Evolutionary conservation across 441 rosid genomes (phyloP).

Genomic region (Pelargonium fulgidum): DNA sequence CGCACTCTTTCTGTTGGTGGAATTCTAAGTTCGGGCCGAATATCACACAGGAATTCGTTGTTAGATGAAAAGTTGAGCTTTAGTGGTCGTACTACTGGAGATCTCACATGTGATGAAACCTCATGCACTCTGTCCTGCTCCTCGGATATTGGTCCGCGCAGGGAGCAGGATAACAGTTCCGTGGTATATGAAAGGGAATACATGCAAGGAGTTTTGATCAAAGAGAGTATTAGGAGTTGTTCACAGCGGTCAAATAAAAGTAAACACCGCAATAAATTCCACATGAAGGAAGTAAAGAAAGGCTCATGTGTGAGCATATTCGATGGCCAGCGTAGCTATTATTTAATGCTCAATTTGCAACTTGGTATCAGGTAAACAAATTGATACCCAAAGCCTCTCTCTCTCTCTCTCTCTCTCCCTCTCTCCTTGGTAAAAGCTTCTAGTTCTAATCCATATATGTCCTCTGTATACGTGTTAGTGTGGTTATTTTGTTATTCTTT

Average conservation of each 20-base stretch:
- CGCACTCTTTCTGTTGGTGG: constrained; percentile 50
- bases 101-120: constrained; percentile 30
- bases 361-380: constrained; percentile 82
- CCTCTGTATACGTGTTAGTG: too few relatives aligned
- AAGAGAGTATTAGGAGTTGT: constrained; percentile 44
- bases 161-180: constrained; percentile 30
- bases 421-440: too few relatives aligned
- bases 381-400: background rate
- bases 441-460: too few relatives aligned
- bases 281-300: constrained; percentile 39
- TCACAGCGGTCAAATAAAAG: constrained; percentile 34
- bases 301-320: constrained; percentile 43
- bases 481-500: too few relatives aligned
- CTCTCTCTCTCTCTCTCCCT: too few relatives aligned
- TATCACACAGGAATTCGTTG: constrained; percentile 36
- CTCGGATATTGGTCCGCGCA: constrained; percentile 36
- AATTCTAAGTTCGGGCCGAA: constrained; percentile 39
- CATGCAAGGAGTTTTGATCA: constrained; percentile 85
- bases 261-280: constrained; percentile 38
- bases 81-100: constrained; percentile 31
- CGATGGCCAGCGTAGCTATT: constrained; percentile 48
- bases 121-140: constrained; percentile 34
- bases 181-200: constrained; percentile 78
- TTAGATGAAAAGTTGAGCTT: constrained; percentile 39
- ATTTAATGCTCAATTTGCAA: constrained; percentile 86